Base-by-base conservation (phyloP, 345 rosid genomes). In the Camelina sativa region DNA sequence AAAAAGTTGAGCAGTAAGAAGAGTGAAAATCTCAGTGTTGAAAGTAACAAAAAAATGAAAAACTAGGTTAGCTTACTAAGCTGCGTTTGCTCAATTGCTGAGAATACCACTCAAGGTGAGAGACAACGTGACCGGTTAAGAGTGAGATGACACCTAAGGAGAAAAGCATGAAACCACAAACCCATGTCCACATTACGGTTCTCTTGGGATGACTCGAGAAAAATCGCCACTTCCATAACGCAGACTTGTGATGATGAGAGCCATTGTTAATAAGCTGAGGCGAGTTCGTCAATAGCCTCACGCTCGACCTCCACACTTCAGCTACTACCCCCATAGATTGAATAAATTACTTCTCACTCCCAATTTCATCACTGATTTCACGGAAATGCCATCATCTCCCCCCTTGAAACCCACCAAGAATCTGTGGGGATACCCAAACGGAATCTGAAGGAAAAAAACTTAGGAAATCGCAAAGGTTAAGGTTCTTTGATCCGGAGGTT, bases 81-180 rank as follows among this genome's bases (percentile, higher is more conserved):
- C 30, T 28, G 30, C 4, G 30, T 28, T 86, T 88, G 47, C 76
- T 88, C 76, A 95, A 68, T 82, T 84, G 88, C 81, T 86, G 96
- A 52, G 98, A 92, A 75, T 89, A 95, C 98, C 98, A 90, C 62
- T 95, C 98, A 56, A 92, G 94, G 85, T 92, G 94, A 35, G 99
- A 92, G 2, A 83, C 99, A 44, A 92, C 90, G 65, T 96, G 98
- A 50, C 98, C 98, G 3, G 97, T 89, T 79, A 92, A 89, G 53
- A 96, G 92, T 51, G 98, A 96, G 69, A 92, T 87, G 80, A 96
- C 78, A 3, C 99, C 99, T 75, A 96, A 76, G 61, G 79, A 83
- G 74, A 96, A 96, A 50, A 96, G 91, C 96, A 96, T 84, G 76
- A 86, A 52, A 34, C 99, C 98, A 69, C 96, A 96, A 3, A 89